Percentiles rank a stretch among this genome's conserved stretches.
Evolutionary conservation across 2,329 filamentous ascomycete genomes (phyloP).

Genomic region (Penicillium glabrum): DNA sequence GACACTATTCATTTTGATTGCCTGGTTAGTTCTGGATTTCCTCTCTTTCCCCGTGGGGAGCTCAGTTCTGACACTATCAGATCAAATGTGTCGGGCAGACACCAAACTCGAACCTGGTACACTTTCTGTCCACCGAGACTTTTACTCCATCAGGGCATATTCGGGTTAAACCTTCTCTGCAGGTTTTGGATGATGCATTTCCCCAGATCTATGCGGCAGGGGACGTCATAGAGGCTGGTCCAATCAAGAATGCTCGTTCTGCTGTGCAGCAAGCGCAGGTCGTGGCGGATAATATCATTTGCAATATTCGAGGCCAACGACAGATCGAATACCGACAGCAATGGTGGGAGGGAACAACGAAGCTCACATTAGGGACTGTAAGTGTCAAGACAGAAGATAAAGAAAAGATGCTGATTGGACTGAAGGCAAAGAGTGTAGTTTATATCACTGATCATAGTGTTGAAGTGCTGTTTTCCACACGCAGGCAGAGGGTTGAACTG

Average conservation of each 20-base stretch:
- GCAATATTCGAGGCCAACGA: conserved; percentile 43
- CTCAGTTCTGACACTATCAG: conserved; percentile 29
- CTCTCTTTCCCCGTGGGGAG: conserved; percentile 10
- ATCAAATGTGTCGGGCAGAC: conserved; percentile 38
- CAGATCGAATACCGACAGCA: too few species aligned
- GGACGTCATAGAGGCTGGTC: conserved; percentile 57
- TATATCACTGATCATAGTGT: conserved; percentile 47
- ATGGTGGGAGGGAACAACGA: conserved; percentile 43
- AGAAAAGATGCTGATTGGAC: background rate
- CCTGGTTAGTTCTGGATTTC: conserved; percentile 37
- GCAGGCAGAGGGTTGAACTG: conserved; percentile 42
- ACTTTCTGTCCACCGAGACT: too few species aligned
- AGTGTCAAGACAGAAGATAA: conserved; percentile 17
- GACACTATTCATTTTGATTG: conserved; percentile 50
- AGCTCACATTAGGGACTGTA: conserved; percentile 56
- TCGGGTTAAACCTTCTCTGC: conserved; percentile 57
- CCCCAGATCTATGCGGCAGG: conserved; percentile 63
- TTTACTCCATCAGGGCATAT: conserved; percentile 35
- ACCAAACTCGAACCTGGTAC: too few species aligned
- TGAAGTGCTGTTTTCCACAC: conserved; percentile 42
- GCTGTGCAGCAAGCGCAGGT: conserved; percentile 55
- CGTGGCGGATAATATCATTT: conserved; percentile 57
- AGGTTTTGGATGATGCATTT: conserved; percentile 51
- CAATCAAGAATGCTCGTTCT: conserved; percentile 54
- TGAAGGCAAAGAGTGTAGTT: conserved; percentile 45